Base-by-base conservation (phyloP, 2,329 filamentous ascomycete genomes). In the Fusarium oligoseptatum region DNA sequence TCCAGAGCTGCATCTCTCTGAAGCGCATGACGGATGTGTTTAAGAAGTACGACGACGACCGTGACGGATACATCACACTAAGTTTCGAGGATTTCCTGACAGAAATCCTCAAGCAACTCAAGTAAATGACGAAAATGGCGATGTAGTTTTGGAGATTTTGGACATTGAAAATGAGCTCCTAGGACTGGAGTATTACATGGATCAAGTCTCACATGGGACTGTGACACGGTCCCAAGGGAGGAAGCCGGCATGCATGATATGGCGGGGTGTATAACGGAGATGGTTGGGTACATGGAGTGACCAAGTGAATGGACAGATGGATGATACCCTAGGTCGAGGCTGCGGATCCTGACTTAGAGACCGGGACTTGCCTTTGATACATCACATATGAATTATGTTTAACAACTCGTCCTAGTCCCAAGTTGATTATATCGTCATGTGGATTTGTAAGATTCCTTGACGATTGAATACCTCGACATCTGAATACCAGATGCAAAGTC, bases 21-120 rank as follows among this genome's bases (percentile, higher is more conserved):
- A 98, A 98, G 89, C 90, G 97, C 78, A 98, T 99, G 96, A 99
- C 97, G 70, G 97, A 99, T 83, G 95, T 98, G 32, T 99, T 99
- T 83, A 99, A 99, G 88, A 96, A 95, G 84, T 99, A 98, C 83
- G 97, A 99, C 78, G 94, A 97, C 79, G 97, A 99, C 83, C 91
- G 97, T 48, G 97, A 98, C 84, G 97, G 97, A 2, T 98, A 95
- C 82, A 94, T 95, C 77, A 95, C 93, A 5, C 84, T 95, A 64
- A 94, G 92, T 81, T 95, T 95, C 79, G 93, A 95, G 85, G 93
- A 95, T 79, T 95, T 95, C 82, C 84, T 95, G 80, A 92, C 91
- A 41, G 92, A 91, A 84, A 91, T 91, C 73, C 77, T 92, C 74
- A 89, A 89, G 81, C 90, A 91, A 83, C 82, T 91, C 70, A 89